Conservation (phyloP, 2,329 filamentous ascomycete species). For the Cladosporium sp. region DNA sequence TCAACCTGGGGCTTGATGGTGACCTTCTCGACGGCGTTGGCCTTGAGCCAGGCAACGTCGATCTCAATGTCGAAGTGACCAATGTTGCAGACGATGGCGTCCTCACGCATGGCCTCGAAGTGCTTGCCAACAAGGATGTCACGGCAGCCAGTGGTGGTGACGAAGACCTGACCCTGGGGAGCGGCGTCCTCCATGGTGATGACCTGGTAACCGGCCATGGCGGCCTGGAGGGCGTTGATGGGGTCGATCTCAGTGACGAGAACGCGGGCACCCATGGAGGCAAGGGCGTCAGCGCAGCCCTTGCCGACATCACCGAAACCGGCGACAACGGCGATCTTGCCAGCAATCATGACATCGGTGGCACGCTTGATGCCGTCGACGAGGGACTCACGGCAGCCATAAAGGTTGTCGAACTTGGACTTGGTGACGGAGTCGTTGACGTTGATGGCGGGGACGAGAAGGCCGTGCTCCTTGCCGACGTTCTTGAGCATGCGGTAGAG, state of each 20-base stretch:
- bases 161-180: constrained; percentile 87
- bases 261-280: constrained; percentile 95
- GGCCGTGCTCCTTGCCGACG: constrained; percentile 63
- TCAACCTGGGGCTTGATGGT: constrained; percentile 99
- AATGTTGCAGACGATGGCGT: constrained; percentile 99
- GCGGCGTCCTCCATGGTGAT: constrained; percentile 97
- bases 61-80: constrained; percentile 99
- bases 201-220: constrained; percentile 95
- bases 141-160: constrained; percentile 98
- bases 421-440: constrained; percentile 99
- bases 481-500: constrained; percentile 91
- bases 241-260: constrained; percentile 96
- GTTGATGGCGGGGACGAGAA: constrained; percentile 94
- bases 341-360: constrained; percentile 99
- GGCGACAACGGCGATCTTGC: constrained; percentile 95
- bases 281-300: constrained; percentile 92
- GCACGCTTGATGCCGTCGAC: constrained; percentile 99
- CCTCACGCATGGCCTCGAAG: constrained; percentile 94
- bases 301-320: constrained; percentile 99
- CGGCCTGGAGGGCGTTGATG: constrained; percentile 99
- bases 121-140: constrained; percentile 90
- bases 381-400: constrained; percentile 98
- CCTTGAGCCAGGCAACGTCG: constrained; percentile 99
- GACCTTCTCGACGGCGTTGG: constrained; percentile 85
- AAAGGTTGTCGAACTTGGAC: constrained; percentile 99